Percentiles rank a stretch among this genome's conserved stretches.
Conservation (phyloP, 140 eudicot genomes). For the Anethum foeniculum region DNA sequence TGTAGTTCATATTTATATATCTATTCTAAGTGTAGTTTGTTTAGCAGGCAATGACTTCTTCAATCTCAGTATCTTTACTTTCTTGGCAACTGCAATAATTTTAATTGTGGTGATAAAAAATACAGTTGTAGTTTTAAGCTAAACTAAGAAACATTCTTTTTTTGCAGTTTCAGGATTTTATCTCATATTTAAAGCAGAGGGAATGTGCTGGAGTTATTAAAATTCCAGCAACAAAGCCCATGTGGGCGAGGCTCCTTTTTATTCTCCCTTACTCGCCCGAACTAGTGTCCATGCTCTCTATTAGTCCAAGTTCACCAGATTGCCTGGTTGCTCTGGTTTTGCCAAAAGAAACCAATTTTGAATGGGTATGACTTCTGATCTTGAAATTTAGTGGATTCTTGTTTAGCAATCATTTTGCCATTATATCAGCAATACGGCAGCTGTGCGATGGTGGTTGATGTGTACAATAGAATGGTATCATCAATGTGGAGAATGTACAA, state of each 20-base stretch:
- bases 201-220: slow-evolving; percentile 96
- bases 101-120: neutral
- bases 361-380: slow-evolving; percentile 34
- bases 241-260: slow-evolving; percentile 88
- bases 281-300: slow-evolving; percentile 47
- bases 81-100: neutral
- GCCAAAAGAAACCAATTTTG: slow-evolving; percentile 76
- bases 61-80: neutral
- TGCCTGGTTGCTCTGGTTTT: slow-evolving; percentile 71
- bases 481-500: neutral
- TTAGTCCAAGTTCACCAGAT: slow-evolving; percentile 50
- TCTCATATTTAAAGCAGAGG: slow-evolving; percentile 87
- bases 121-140: neutral
- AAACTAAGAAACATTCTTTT: neutral
- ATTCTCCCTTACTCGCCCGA: slow-evolving; percentile 76
- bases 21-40: neutral
- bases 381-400: neutral
- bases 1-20: neutral
- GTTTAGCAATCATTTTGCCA: neutral
- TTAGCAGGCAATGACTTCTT: neutral
- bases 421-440: neutral
- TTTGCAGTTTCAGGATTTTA: slow-evolving; percentile 78
- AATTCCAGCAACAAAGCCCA: slow-evolving; percentile 54
- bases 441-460: neutral
- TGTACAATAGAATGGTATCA: neutral